A percentile compares a stretch with the other conserved stretches of the same genome.
Conservation (phyloP, 768 basidiomycete genomes). For the Serendipita vermifera region DNA sequence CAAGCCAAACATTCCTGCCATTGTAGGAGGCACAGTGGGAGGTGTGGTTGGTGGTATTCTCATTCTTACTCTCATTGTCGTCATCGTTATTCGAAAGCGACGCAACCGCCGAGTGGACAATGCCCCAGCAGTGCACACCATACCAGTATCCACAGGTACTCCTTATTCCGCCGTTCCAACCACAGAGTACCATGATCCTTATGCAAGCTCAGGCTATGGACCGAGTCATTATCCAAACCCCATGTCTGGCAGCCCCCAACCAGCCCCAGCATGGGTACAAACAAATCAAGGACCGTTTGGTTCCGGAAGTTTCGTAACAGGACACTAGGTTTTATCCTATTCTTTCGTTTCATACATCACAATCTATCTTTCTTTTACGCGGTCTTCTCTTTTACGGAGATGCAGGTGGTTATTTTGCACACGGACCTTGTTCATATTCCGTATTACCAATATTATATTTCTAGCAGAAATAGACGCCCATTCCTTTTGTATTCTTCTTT, state of each 20-base stretch:
- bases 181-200: conserved; percentile 5
- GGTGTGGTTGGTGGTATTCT: background rate
- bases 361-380: too few relatives aligned
- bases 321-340: too few relatives aligned
- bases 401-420: too few relatives aligned
- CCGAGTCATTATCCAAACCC: conserved; percentile 1
- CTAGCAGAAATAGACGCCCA: background rate
- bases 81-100: background rate
- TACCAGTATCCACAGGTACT: background rate
- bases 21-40: background rate
- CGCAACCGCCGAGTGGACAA: background rate
- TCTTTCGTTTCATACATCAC: too few relatives aligned
- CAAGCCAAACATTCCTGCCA: conserved; percentile 4
- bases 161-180: conserved; percentile 1
- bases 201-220: background rate
- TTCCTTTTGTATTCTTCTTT: background rate
- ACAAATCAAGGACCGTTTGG: background rate
- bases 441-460: background rate
- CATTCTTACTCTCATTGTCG: background rate
- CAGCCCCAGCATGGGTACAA: background rate
- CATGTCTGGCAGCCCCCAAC: background rate
- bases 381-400: too few relatives aligned
- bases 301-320: conserved; percentile 1
- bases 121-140: background rate
- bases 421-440: background rate